Percentiles rank a stretch among this genome's conserved stretches.
These are phyloP conservation scores for Dendrobium catenatum DNA, from an alignment of 106 monocot genomes.

Conservation along the genomic window DNA sequence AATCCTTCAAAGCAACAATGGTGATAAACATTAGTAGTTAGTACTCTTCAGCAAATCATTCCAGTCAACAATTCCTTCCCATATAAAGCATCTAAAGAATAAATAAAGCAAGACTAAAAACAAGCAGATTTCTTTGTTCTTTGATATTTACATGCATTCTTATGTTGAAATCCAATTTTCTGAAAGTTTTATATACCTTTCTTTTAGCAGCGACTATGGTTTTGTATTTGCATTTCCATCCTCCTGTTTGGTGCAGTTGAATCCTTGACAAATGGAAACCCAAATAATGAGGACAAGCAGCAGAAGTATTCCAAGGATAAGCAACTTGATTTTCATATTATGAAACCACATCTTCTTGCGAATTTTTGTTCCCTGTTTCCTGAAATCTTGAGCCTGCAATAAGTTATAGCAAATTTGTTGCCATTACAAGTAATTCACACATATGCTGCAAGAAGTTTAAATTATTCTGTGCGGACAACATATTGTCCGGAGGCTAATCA, in stretches of 20 bases:
- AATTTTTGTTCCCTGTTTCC: conserved; percentile 69
- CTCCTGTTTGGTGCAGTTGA: conserved; percentile 71
- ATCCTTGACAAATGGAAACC: conserved; percentile 90
- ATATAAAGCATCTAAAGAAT: background rate
- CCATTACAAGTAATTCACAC: background rate
- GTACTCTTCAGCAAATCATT: too few relatives aligned
- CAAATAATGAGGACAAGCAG: conserved; percentile 82
- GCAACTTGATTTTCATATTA: conserved; percentile 90
- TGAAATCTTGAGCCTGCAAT: conserved; percentile 87
- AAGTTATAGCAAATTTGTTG: background rate
- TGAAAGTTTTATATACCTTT: background rate
- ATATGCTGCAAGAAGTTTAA: background rate
- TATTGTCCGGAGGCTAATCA: too few relatives aligned
- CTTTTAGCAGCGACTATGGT: background rate
- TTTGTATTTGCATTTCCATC: conserved; percentile 8
- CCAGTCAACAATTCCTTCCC: background rate
- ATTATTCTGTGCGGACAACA: too few relatives aligned
- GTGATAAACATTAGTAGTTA: too few relatives aligned
- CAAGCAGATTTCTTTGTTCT: background rate
- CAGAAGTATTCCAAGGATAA: conserved; percentile 57
- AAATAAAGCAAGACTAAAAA: background rate
- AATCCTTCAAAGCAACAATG: too few relatives aligned
- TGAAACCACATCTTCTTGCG: conserved; percentile 83
- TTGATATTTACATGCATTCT: background rate
- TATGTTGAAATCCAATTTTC: background rate